Base-by-base conservation (phyloP, 495 filamentous ascomycete species). In the Penicillium manginii region DNA sequence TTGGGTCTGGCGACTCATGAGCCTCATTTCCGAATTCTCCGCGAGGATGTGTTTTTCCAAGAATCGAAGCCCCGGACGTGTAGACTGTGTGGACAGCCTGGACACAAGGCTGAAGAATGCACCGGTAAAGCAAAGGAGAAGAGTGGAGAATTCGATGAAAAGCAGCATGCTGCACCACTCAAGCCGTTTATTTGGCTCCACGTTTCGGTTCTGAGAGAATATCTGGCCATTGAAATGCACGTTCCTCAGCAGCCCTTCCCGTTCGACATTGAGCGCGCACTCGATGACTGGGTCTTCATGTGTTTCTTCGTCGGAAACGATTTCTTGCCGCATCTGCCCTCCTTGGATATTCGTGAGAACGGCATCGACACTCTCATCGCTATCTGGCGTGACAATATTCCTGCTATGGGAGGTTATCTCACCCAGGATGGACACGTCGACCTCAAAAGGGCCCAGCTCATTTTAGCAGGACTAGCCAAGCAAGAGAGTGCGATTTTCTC, bases 251-350 rank as follows among this genome's bases (percentile, higher is more conserved):
- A 91, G 50, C 86, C 87, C 46, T 91, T 92, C 60, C 86, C 85
- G 62, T 91, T 91, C 67, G 91, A 99, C 71, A 79, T 97, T 29
- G 94, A 99, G 70, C 84, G 94, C 62, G 94, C 96, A n/a, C 80
- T 99, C 54, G 94, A 99, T 78, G 94, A 99, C 73, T 98, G 96
- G 94, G 91, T 99, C 15, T 99, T 99, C 74, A 97, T 99, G 93
- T 99, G 94, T 79, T 99, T 96, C 76, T 99, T 99, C 71, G 94
- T 99, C 57, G 94, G 94, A 63, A 99, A 99, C 71, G 96, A 99
- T 79, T 99, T 99, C 77, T 79, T 99, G 63, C 94, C 94, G 46
- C 94, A 99, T 80, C 77, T 99, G 55, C 94, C 94, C 21, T 96
- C 92, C 69, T 81, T 99, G 56, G 94, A 98, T 72, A 98, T 99